A percentile compares a stretch with the other conserved stretches of the same genome.
These are phyloP conservation scores for Ustilago shanxiensis DNA, from an alignment of 1,284 basidiomycete genomes.

Conservation along the genomic window DNA sequence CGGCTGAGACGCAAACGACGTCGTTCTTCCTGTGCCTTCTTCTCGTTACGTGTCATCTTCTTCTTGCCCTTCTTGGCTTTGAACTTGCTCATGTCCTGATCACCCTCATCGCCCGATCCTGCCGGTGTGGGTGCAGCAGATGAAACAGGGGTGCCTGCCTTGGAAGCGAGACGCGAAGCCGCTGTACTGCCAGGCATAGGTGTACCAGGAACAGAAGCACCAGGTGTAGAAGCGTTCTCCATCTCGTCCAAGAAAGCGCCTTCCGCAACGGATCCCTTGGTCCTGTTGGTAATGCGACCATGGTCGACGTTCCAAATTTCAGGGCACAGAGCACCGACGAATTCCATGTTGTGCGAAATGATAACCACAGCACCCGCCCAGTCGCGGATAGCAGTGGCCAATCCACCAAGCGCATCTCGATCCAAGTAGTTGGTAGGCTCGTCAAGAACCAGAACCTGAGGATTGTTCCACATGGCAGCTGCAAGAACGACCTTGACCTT, in stretches of 20 bases:
- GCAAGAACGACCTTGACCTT: conserved; percentile 86
- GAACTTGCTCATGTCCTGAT: conserved; percentile 68
- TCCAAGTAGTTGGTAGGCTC: conserved; percentile 91
- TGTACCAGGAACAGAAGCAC: conserved; percentile 77
- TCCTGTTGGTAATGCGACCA: conserved; percentile 86
- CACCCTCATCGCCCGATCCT: conserved; percentile 71
- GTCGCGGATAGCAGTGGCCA: conserved; percentile 94
- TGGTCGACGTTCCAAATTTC: conserved; percentile 78
- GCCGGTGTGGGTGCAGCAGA: conserved; percentile 71
- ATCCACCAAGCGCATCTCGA: conserved; percentile 81
- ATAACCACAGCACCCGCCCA: conserved; percentile 97
- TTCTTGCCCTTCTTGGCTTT: conserved; percentile 70
- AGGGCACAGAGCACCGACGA: conserved; percentile 68
- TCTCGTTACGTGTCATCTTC: conserved; percentile 69
- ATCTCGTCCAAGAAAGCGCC: conserved; percentile 76
- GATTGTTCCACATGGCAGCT: conserved; percentile 70
- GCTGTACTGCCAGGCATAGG: conserved; percentile 71
- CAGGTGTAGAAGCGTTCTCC: conserved; percentile 76
- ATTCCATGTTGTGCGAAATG: conserved; percentile 86
- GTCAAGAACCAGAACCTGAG: conserved; percentile 66
- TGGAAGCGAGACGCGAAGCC: conserved; percentile 68
- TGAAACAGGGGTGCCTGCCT: conserved; percentile 69
- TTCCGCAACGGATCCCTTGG: conserved; percentile 85
- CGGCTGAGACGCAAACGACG: conserved; percentile 62
- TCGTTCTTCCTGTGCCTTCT: conserved; percentile 69